Evolutionary conservation across 306 rosid species (phyloP).

Genomic region (Calophaca sinica): DNA sequence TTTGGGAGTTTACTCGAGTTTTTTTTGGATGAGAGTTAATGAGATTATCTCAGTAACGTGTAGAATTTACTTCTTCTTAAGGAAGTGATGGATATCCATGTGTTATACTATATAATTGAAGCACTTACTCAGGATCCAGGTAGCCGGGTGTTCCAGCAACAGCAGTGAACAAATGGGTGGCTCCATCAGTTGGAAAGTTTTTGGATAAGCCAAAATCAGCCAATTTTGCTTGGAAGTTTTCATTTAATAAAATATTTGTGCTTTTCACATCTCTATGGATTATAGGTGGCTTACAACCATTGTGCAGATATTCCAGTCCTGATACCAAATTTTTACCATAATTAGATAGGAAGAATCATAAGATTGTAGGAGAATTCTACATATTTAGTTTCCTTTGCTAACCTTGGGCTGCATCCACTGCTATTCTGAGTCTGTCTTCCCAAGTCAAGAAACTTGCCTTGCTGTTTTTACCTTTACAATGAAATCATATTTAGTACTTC

Average conservation of each 20-base stretch:
- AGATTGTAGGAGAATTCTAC: slow-evolving; percentile 8
- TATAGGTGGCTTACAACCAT: slow-evolving; percentile 58
- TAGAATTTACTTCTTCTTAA: too few relatives aligned
- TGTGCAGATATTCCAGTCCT: slow-evolving; percentile 69
- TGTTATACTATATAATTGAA: background rate
- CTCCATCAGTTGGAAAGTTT: slow-evolving; percentile 42
- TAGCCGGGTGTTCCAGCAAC: slow-evolving; percentile 61
- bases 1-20: too few relatives aligned
- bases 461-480: slow-evolving; percentile 19
- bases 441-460: slow-evolving; percentile 46
- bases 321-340: slow-evolving; percentile 11
- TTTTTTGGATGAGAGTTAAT: too few relatives aligned
- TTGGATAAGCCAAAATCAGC: slow-evolving; percentile 64
- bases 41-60: too few relatives aligned
- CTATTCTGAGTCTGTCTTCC: slow-evolving; percentile 60
- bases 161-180: slow-evolving; percentile 44
- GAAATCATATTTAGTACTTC: background rate
- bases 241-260: slow-evolving; percentile 56
- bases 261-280: slow-evolving; percentile 68
- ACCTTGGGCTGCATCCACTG: slow-evolving; percentile 63
- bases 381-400: slow-evolving; percentile 3
- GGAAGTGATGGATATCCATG: too few relatives aligned
- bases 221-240: slow-evolving; percentile 55
- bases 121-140: slow-evolving; percentile 58
- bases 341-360: slow-evolving; percentile 21